Conservation (phyloP, 1,284 basidiomycete genomes). For the Porodaedalea pini region DNA sequence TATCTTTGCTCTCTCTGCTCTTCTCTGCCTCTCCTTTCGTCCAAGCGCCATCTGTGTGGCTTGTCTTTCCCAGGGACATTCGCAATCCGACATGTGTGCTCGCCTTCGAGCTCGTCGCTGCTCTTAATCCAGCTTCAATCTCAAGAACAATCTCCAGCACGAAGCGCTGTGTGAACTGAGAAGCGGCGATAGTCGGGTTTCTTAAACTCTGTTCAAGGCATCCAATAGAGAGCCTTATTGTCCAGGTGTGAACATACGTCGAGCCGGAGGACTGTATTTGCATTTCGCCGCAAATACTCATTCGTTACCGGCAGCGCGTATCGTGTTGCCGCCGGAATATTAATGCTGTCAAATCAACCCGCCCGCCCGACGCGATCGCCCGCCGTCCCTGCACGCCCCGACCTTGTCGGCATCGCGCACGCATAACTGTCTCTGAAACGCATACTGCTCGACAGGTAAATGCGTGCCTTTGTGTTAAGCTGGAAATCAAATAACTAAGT, state of each 20-base stretch:
- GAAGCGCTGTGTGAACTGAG: too few species aligned
- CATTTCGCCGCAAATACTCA: neutral
- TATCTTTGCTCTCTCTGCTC: neutral
- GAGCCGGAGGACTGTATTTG: neutral
- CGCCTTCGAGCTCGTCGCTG: neutral
- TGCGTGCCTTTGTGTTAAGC: neutral
- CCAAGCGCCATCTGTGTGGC: neutral
- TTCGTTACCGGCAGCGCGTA: neutral
- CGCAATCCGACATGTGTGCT: neutral
- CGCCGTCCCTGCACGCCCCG: neutral
- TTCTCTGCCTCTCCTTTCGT: neutral
- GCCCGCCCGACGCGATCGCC: neutral
- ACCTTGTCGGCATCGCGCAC: neutral
- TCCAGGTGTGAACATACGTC: neutral
- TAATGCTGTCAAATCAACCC: neutral
- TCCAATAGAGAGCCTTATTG: neutral
- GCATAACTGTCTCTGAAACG: neutral
- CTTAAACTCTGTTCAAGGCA: neutral
- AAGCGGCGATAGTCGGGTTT: neutral
- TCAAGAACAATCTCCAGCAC: neutral
- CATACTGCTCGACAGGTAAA: too few species aligned
- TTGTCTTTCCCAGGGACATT: neutral
- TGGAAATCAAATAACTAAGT: neutral
- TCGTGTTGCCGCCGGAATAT: neutral
- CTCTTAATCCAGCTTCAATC: neutral